Conservation (phyloP, 495 filamentous ascomycete genomes). For the Daldinia caldariorum region DNA sequence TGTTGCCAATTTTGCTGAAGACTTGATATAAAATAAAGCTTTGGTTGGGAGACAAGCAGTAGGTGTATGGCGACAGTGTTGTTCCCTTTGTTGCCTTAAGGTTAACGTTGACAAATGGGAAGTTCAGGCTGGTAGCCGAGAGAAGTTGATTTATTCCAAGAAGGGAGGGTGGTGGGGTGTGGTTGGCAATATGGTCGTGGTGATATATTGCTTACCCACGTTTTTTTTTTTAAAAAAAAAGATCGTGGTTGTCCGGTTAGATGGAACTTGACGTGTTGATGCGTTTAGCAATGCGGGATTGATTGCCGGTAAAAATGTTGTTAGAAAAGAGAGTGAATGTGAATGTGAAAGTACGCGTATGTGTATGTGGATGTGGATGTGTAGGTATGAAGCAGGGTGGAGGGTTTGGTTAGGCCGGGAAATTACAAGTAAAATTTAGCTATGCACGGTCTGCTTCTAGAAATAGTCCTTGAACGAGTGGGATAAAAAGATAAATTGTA, state of each 20-base stretch:
- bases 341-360: not conserved
- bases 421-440: conserved; percentile 21
- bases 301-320: conserved; percentile 31
- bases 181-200: conserved; percentile 19
- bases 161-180: conserved; percentile 31
- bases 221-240: too few relatives aligned
- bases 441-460: conserved; percentile 19
- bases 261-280: conserved; percentile 21
- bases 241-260: conserved; percentile 33
- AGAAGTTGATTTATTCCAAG: conserved; percentile 33
- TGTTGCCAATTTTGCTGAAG: not conserved
- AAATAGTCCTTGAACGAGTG: conserved; percentile 2
- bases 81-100: conserved; percentile 26
- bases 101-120: conserved; percentile 21
- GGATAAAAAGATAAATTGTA: not conserved
- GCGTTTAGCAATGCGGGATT: conserved; percentile 23
- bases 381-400: not conserved
- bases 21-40: conserved; percentile 29
- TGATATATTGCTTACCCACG: conserved; percentile 33
- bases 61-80: conserved; percentile 4
- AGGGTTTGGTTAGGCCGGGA: conserved; percentile 1
- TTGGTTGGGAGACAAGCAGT: conserved; percentile 3
- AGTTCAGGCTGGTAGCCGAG: conserved; percentile 27
- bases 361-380: not conserved
- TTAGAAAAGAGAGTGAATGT: not conserved